phyloP scores from a whole-genome alignment of 768 basidiomycete genomes.

The Calocybe cyanea region DNA sequence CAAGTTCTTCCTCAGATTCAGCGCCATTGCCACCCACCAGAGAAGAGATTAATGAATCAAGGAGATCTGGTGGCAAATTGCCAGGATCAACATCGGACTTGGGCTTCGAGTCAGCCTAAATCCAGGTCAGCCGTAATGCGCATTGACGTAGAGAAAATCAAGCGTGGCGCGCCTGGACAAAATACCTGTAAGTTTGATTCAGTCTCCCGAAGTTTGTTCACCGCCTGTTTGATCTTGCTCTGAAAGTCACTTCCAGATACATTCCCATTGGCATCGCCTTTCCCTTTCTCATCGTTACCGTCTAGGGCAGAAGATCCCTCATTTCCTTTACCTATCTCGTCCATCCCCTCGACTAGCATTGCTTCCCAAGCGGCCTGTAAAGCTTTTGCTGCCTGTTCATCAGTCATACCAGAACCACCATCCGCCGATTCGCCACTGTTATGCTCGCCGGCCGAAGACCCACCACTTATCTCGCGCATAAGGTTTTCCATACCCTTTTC shows the following conservation, averaged over 20 bases:
- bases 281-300: constrained; percentile 2
- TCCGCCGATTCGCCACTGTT: constrained; percentile 17
- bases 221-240: constrained; percentile 61
- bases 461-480: constrained; percentile 43
- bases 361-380: constrained; percentile 68
- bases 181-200: constrained; percentile 52
- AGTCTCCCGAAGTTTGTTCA: constrained; percentile 68
- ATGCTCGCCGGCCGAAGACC: constrained; percentile 10
- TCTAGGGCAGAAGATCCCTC: constrained; percentile 14
- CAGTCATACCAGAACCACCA: constrained; percentile 21
- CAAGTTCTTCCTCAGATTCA: constrained; percentile 49
- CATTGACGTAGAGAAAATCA: background rate
- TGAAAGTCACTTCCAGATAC: constrained; percentile 51
- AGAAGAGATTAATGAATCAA: constrained; percentile 52
- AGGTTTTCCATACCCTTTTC: constrained; percentile 48
- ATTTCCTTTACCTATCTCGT: constrained; percentile 30
- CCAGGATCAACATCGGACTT: constrained; percentile 15
- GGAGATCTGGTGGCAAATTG: constrained; percentile 26
- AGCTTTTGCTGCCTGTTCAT: constrained; percentile 30
- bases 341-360: constrained; percentile 63
- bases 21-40: constrained; percentile 33
- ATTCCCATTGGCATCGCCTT: background rate
- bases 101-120: constrained; percentile 16
- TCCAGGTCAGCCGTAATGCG: background rate
- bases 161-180: constrained; percentile 8